Evolutionary conservation across 352 stramenopile genomes (phyloP).

Genomic region (Thraustotheca clavata): DNA sequence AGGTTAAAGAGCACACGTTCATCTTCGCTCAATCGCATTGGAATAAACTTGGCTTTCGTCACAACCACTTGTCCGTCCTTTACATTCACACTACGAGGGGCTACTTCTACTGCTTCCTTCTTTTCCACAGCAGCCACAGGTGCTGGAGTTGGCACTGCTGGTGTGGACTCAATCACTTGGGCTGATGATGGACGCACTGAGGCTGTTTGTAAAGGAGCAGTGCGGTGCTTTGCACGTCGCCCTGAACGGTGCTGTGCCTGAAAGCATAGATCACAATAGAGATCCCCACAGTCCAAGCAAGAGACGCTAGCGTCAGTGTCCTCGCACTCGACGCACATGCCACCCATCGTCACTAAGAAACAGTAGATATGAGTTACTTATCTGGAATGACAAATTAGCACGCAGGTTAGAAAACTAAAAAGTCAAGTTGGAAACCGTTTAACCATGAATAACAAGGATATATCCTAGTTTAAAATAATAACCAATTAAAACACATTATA

Average conservation of each 20-base stretch:
- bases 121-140: conserved; percentile 7
- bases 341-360: background rate
- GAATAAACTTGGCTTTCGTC: conserved; percentile 45
- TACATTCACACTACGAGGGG: conserved; percentile 23
- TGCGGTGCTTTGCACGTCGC: conserved; percentile 37
- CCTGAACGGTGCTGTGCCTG: conserved; percentile 58
- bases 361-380: too few relatives aligned
- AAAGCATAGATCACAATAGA: conserved; percentile 75
- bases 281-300: conserved; percentile 59
- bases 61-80: conserved; percentile 30
- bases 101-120: conserved; percentile 23
- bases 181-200: background rate
- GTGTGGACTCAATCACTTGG: background rate
- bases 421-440: too few relatives aligned
- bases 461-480: too few relatives aligned
- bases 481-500: too few relatives aligned
- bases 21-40: conserved; percentile 49
- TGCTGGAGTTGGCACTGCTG: background rate
- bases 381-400: too few relatives aligned
- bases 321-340: conserved; percentile 79
- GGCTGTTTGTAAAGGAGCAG: conserved; percentile 24
- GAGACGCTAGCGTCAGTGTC: conserved; percentile 58
- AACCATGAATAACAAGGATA: too few relatives aligned
- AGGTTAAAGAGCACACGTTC: conserved; percentile 71
- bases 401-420: too few relatives aligned